Conservation (phyloP, 768 basidiomycete genomes). For the Clavaria fumosa region DNA sequence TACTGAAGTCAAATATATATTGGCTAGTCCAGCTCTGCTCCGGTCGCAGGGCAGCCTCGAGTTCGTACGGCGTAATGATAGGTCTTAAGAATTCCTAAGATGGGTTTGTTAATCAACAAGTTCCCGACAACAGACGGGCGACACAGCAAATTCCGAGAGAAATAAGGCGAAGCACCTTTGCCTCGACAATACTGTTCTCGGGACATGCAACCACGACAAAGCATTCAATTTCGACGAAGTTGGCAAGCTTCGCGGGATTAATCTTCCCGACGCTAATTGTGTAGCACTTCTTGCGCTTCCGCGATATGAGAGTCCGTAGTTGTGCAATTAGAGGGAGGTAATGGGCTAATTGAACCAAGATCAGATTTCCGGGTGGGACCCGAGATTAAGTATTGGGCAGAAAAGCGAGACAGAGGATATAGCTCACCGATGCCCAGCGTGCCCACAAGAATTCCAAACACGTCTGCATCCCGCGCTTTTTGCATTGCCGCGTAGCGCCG, state of each 20-base stretch:
- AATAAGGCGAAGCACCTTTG: conserved; percentile 31
- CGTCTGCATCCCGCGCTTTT: conserved; percentile 80
- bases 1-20: conserved; percentile 68
- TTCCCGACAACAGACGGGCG: neutral
- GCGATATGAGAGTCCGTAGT: conserved; percentile 53
- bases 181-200: conserved; percentile 74
- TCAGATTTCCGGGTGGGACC: neutral
- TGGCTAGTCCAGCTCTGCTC: conserved; percentile 59
- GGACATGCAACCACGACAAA: conserved; percentile 91
- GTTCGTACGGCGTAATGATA: conserved; percentile 88
- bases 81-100: conserved; percentile 75
- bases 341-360: conserved; percentile 34
- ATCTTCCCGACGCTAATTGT: conserved; percentile 92
- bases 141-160: too few species aligned
- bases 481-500: conserved; percentile 78
- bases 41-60: conserved; percentile 61
- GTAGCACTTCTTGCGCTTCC: conserved; percentile 76
- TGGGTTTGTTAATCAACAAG: neutral
- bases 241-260: conserved; percentile 87
- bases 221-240: conserved; percentile 93
- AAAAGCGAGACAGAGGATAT: conserved; percentile 6
- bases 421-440: conserved; percentile 75
- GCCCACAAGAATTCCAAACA: conserved; percentile 90
- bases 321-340: conserved; percentile 78
- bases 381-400: neutral